Percentiles rank a stretch among this genome's conserved stretches.
Evolutionary conservation across 768 basidiomycete species (phyloP).

Genomic region (Gelatoporia subvermispora): DNA sequence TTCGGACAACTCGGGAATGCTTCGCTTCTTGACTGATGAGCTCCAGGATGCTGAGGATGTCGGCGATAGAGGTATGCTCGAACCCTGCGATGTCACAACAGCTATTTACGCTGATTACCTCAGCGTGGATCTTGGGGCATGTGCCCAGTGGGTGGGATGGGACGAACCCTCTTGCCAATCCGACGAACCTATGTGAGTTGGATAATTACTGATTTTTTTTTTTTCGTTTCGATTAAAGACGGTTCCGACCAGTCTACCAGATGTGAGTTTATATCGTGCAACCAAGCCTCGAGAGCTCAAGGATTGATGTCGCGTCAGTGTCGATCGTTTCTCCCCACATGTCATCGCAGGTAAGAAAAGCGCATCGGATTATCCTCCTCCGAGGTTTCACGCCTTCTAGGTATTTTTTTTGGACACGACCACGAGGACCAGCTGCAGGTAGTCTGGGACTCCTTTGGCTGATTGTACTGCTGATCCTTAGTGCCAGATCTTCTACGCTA

Average conservation of each 20-base stretch:
- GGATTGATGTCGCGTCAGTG: conserved; percentile 37
- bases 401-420: conserved; percentile 73
- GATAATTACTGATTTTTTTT: too few species aligned
- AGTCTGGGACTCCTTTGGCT: neutral
- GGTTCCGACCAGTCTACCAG: conserved; percentile 48
- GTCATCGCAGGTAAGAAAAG: conserved; percentile 59
- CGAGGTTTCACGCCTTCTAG: conserved; percentile 23
- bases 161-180: conserved; percentile 52
- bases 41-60: conserved; percentile 74
- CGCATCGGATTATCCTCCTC: neutral
- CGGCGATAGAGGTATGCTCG: conserved; percentile 60
- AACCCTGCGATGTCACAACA: neutral
- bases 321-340: conserved; percentile 73
- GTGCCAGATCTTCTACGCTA: conserved; percentile 63
- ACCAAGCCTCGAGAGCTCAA: neutral
- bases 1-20: conserved; percentile 67
- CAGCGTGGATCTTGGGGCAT: conserved; percentile 49
- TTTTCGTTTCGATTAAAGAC: too few species aligned
- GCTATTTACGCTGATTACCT: too few species aligned
- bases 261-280: conserved; percentile 31
- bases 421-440: conserved; percentile 66
- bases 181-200: conserved; percentile 61
- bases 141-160: conserved; percentile 68
- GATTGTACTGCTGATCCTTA: neutral
- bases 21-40: conserved; percentile 71